phyloP scores from a whole-genome alignment of 2,329 filamentous ascomycete species.

The Thermoascus crustaceus region DNA sequence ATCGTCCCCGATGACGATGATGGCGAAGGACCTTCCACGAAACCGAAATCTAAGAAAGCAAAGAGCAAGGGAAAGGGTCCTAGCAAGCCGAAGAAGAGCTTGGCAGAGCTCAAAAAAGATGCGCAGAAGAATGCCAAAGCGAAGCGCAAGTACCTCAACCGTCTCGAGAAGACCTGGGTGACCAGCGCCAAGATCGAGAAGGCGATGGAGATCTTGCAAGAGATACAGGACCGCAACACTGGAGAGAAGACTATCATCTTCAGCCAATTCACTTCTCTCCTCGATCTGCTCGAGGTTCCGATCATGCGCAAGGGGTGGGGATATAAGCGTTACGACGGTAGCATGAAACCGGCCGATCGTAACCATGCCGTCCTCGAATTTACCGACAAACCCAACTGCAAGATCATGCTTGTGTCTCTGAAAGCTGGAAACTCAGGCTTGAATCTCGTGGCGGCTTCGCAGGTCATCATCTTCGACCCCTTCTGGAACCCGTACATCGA shows the following conservation, averaged over 20 bases:
- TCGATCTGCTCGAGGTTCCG: conserved; percentile 69
- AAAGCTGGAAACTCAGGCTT: conserved; percentile 79
- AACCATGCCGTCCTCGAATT: conserved; percentile 62
- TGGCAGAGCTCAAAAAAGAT: conserved; percentile 60
- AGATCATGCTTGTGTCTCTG: conserved; percentile 68
- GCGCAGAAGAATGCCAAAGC: conserved; percentile 56
- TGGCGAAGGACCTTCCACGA: conserved; percentile 10
- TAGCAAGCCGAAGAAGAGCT: conserved; percentile 43
- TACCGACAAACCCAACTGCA: conserved; percentile 50
- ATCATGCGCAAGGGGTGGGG: conserved; percentile 50
- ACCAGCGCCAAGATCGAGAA: conserved; percentile 69
- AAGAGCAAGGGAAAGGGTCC: conserved; percentile 39
- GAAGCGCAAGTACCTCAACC: conserved; percentile 60
- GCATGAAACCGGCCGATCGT: conserved; percentile 59
- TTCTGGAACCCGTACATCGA: conserved; percentile 95
- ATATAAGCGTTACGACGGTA: conserved; percentile 67
- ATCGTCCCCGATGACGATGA: conserved; percentile 45
- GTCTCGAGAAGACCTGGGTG: conserved; percentile 60
- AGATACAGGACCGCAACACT: conserved; percentile 40
- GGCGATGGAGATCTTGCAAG: conserved; percentile 55
- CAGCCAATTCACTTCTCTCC: conserved; percentile 69
- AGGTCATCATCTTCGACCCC: conserved; percentile 84
- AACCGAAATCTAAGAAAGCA: conserved; percentile 10
- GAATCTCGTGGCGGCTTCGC: conserved; percentile 73
- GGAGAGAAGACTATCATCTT: conserved; percentile 75